Conservation (phyloP, 2,329 filamentous ascomycete genomes). For the Ophioceras dolichostomum region DNA sequence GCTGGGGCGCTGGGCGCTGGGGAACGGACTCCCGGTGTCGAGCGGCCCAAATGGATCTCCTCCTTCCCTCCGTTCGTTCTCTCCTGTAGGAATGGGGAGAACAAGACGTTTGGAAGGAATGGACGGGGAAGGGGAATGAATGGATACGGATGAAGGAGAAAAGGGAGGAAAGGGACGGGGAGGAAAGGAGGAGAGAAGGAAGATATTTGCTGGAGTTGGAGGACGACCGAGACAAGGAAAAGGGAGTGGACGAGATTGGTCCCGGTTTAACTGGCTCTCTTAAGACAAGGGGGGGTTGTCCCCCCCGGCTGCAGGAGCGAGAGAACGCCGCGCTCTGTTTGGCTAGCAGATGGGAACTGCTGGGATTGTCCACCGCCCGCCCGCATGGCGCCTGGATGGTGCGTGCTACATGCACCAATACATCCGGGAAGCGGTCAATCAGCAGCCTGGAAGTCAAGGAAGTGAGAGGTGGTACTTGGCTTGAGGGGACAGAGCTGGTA, state of each 20-base stretch:
- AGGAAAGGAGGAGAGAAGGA: slow-evolving; percentile 22
- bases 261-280: slow-evolving; percentile 26
- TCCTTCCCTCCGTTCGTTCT: slow-evolving; percentile 20
- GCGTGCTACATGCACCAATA: too few species aligned
- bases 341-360: too few species aligned
- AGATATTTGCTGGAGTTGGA: slow-evolving; percentile 35
- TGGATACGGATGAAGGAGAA: slow-evolving; percentile 30
- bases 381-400: too few species aligned
- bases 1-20: not conserved
- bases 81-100: slow-evolving; percentile 16
- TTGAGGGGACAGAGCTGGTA: too few species aligned
- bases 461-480: too few species aligned
- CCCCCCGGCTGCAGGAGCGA: slow-evolving; percentile 7
- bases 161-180: slow-evolving; percentile 17
- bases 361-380: too few species aligned
- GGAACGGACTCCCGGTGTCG: slow-evolving; percentile 8
- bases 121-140: slow-evolving; percentile 41
- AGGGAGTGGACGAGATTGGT: slow-evolving; percentile 42
- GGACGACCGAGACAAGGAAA: slow-evolving; percentile 39
- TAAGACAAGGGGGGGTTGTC: slow-evolving; percentile 32
- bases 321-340: slow-evolving; percentile 1
- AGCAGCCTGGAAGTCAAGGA: too few species aligned
- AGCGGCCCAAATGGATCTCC: slow-evolving; percentile 14
- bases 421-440: too few species aligned
- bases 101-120: slow-evolving; percentile 27